Conservation (phyloP, 495 filamentous ascomycete genomes). For the Penicillium goetzii region DNA sequence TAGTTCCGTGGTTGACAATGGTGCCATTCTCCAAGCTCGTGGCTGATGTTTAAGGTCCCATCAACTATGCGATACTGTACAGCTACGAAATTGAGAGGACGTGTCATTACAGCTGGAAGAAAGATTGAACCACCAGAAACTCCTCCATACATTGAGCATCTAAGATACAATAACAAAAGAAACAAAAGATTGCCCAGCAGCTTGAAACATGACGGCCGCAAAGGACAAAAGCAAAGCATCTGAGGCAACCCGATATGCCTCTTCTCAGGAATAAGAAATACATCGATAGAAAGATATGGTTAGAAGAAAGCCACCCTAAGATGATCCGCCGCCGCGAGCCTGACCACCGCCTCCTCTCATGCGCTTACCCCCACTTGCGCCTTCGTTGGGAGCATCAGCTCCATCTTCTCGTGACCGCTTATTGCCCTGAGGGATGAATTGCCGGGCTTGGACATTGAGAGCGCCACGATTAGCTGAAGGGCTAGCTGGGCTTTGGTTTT, state of each 20-base stretch:
- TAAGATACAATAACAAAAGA: constrained; percentile 29
- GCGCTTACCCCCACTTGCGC: constrained; percentile 53
- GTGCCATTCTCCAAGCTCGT: too few relatives aligned
- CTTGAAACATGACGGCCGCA: neutral
- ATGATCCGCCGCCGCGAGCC: constrained; percentile 32
- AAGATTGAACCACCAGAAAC: constrained; percentile 2
- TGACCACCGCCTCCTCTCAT: constrained; percentile 55
- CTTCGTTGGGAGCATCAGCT: constrained; percentile 47
- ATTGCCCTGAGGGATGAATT: constrained; percentile 66
- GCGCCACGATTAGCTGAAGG: constrained; percentile 42
- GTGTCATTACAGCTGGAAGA: neutral
- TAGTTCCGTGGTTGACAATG: neutral
- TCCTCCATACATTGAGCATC: constrained; percentile 18
- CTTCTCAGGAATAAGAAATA: constrained; percentile 14
- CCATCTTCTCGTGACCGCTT: constrained; percentile 69
- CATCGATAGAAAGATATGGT: constrained; percentile 17
- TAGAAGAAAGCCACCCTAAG: constrained; percentile 9
- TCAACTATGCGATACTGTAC: neutral
- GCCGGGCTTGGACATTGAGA: constrained; percentile 57
- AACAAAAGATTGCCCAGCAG: constrained; percentile 7
- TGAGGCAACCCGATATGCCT: neutral
- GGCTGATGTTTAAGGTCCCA: too few relatives aligned
- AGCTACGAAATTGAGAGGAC: neutral
- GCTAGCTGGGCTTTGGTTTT: constrained; percentile 30
- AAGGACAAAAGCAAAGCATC: neutral